Evolutionary conservation across 2,329 filamentous ascomycete species (phyloP), one percentile per base, ranked within the genome.

Genomic region (Fusarium siculi): DNA sequence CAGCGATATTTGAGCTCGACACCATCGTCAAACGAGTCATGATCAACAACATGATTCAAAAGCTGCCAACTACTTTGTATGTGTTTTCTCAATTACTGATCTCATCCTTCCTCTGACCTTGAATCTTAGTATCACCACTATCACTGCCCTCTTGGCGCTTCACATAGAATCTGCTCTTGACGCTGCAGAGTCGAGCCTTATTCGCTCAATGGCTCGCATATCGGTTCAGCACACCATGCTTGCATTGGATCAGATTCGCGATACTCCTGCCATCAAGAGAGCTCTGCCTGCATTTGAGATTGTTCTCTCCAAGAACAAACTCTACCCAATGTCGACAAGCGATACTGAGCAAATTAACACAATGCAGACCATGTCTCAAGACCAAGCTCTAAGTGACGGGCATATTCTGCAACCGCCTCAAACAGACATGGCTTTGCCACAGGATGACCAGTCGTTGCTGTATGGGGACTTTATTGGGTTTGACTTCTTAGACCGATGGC

Each of bases 1-100:
- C 62, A 1, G 68, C 62, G 0, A 64, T 64, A 2, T 40, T 72
- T 11, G 72, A 74, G 23, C 56, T 74, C 7, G 72, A 74, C 5
- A 54, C 52, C 0, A 70, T 74, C 15, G 23, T 50, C 1, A 70
- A 70, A 28, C 63, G 72, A 2, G 52, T 72, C 4, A 12, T 74
- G 5, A 21, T 65, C 5, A 62, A 66, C 10, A 40, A 44, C 10
- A 59, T 15, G 0, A 61, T 74, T 2, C 36, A 39, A 1, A 53
- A 49, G 30, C 23, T 72, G 9, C 68, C 72, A 1, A 64, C 62
- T 1, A 42, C 63, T 5, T 74, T 71, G 72, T 73, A 61, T 9
- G 71, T 60, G 2, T 30, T 30, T 30, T 30, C 11, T 30, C 30
- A 30, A 10, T 30, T 30, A 30, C 30, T 30, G 30, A 11, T 30